Base-by-base conservation (phyloP, 495 filamentous ascomycete species). In the Podospora appendiculata region DNA sequence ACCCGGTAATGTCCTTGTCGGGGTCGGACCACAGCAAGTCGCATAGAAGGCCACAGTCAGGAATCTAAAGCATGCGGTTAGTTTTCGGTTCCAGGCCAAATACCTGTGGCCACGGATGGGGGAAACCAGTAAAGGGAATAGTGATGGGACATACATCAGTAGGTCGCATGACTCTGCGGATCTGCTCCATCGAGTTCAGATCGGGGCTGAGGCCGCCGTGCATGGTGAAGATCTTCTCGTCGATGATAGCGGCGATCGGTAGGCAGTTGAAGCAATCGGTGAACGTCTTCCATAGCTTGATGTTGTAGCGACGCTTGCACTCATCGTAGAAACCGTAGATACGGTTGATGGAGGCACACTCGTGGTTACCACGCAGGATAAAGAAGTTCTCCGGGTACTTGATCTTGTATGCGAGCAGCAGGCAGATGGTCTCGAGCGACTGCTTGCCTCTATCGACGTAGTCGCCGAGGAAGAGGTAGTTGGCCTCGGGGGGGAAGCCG, bases 181-280 rank as follows among this genome's bases (percentile, higher is more conserved):
- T 98, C 75, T 98, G 93, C 77, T 98, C 93, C 93, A 98, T 98
- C 33, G 93, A 96, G 78, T 97, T 98, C 45, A 98, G 77, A 63
- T 98, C 93, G 32, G 93, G 93, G 65, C 93, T 96, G 64, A 98
- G 75, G 61, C 93, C 93, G 63, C 93, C 93, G 71, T 98, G 93
- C 93, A 98, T 98, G 55, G 93, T 98, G 81, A 98, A 97, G 62
- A 98, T 98, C 86, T 98, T 98, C 80, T 98, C 93, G 67, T 98
- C 93, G 63, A 98, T 98, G 70, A 98, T 98, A 51, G 93, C 93
- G n/a, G 93, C 93, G 70, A 98, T 98, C 33, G 93, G 93, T 65
- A 98, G 70, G 77, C 93, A 98, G 79, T 98, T 98, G 82, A 98
- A 98, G 82, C 93, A 98, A 64, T 98, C 93, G 38, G 93, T 98